phyloP scores from a whole-genome alignment of 2,329 filamentous ascomycete genomes.

The Alternaria sp. region DNA sequence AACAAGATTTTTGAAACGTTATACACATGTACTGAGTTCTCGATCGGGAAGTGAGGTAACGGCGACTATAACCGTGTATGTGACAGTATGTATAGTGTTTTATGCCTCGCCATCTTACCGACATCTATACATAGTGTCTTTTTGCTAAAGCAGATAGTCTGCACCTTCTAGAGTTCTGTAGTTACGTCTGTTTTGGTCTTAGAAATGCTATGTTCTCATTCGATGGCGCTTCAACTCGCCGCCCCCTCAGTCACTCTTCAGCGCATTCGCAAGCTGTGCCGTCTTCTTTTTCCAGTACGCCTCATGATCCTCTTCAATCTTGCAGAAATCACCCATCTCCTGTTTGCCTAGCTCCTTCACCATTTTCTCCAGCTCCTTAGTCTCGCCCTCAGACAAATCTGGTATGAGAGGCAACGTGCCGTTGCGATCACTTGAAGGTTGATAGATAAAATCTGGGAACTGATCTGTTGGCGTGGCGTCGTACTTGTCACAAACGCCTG shows the following conservation, averaged over 20 bases:
- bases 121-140: too few relatives aligned
- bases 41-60: too few relatives aligned
- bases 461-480: neutral
- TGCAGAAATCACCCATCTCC: conserved; percentile 29
- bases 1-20: neutral
- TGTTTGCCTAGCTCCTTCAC: conserved; percentile 30
- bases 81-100: neutral
- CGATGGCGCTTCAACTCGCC: neutral
- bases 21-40: neutral
- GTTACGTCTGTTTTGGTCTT: too few relatives aligned
- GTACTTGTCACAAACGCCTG: neutral
- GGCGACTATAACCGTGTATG: neutral
- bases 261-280: conserved; percentile 21
- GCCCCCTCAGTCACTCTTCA: conserved; percentile 24
- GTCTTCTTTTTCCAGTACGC: conserved; percentile 40
- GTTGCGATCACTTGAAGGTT: conserved; percentile 15
- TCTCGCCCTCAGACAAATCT: conserved; percentile 19
- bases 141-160: too few relatives aligned
- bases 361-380: conserved; percentile 24
- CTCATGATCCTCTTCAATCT: conserved; percentile 32
- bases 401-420: conserved; percentile 13
- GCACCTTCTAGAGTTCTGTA: too few relatives aligned
- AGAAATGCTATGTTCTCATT: too few relatives aligned
- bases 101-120: neutral
- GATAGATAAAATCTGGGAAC: conserved; percentile 32